Percentiles rank a stretch among this genome's conserved stretches.
These are phyloP conservation scores for Macrolepiota dolichaula DNA, from an alignment of 768 basidiomycete species.

Conservation along the genomic window DNA sequence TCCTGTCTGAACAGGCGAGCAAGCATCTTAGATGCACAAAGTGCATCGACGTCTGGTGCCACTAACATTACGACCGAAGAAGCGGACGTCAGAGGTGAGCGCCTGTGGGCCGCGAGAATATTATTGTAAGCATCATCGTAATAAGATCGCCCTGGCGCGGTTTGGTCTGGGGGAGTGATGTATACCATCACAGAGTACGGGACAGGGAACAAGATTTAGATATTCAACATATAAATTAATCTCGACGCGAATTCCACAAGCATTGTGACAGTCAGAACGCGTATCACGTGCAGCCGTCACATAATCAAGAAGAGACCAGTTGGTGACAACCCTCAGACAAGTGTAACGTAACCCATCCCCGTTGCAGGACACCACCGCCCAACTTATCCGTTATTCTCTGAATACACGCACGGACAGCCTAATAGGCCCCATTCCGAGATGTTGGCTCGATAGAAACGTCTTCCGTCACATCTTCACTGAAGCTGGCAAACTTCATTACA, in stretches of 20 bases:
- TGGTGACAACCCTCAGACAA: not conserved
- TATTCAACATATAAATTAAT: not conserved
- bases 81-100: constrained; percentile 72
- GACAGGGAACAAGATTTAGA: not conserved
- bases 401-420: not conserved
- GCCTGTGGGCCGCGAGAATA: constrained; percentile 69
- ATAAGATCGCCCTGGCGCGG: constrained; percentile 52
- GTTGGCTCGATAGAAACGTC: not conserved
- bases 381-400: not conserved
- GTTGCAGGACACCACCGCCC: not conserved
- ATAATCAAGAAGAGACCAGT: not conserved
- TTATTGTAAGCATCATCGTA: constrained; percentile 72
- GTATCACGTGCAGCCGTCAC: constrained; percentile 10
- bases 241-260: not conserved
- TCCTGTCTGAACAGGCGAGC: constrained; percentile 89
- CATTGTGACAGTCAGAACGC: constrained; percentile 5
- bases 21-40: constrained; percentile 90
- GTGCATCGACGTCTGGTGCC: constrained; percentile 87
- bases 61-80: constrained; percentile 85
- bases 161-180: constrained; percentile 68
- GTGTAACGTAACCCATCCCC: not conserved
- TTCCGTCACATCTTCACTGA: not conserved
- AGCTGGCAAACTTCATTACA: not conserved
- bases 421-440: not conserved
- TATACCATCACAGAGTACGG: constrained; percentile 38